Conservation (phyloP, 768 basidiomycete genomes). For the Trametes maxima region DNA sequence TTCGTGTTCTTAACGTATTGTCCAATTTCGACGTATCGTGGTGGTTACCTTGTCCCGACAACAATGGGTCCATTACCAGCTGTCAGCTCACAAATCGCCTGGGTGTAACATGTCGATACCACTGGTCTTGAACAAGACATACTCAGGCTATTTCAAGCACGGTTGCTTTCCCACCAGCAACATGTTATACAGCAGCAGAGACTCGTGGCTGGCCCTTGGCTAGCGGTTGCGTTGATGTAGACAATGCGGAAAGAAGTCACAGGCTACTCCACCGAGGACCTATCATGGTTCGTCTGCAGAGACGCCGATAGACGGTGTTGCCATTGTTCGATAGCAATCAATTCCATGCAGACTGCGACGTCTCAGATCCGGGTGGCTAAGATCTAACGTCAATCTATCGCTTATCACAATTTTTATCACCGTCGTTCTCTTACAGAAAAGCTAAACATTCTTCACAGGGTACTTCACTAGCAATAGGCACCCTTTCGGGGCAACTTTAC, state of each 20-base stretch:
- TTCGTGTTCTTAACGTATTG: neutral
- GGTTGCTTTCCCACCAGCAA: neutral
- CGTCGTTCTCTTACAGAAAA: neutral
- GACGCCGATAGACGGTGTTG: neutral
- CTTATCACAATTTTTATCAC: neutral
- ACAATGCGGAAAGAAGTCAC: too few relatives aligned
- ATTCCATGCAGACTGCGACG: neutral
- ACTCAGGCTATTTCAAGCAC: neutral
- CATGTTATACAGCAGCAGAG: neutral
- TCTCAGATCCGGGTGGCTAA: neutral
- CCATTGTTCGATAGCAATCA: neutral
- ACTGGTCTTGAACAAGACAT: neutral
- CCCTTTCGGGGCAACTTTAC: slow-evolving; percentile 83
- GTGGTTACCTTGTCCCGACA: slow-evolving; percentile 10
- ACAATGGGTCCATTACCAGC: slow-evolving; percentile 5
- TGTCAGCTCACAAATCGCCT: slow-evolving; percentile 3
- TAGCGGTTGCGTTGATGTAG: neutral
- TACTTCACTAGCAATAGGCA: slow-evolving; percentile 89
- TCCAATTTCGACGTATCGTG: neutral
- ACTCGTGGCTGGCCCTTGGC: neutral
- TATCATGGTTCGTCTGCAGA: too few relatives aligned
- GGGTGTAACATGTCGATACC: slow-evolving; percentile 12
- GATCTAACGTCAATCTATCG: neutral
- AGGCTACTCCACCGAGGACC: too few relatives aligned
- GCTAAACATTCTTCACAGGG: slow-evolving; percentile 47